Percentiles rank a stretch among this genome's conserved stretches.
These are phyloP conservation scores for Aspergillus sojae DNA, from an alignment of 2,329 filamentous ascomycete species.

Conservation along the genomic window DNA sequence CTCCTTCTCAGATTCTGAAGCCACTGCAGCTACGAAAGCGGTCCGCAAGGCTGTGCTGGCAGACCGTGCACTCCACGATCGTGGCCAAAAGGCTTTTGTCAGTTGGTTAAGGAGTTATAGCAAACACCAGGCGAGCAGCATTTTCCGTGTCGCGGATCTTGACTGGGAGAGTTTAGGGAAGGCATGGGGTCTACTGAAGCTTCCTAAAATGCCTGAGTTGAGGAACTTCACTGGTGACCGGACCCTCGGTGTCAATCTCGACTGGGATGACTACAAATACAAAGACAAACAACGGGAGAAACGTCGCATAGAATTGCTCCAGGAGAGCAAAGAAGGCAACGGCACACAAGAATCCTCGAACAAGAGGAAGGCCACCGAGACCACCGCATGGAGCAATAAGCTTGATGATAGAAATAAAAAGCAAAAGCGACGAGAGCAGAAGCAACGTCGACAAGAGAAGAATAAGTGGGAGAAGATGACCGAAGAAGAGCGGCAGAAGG, in stretches of 20 bases:
- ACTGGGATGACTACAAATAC: conserved; percentile 71
- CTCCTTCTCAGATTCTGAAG: conserved; percentile 63
- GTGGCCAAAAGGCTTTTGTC: conserved; percentile 88
- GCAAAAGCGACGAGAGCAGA: conserved; percentile 65
- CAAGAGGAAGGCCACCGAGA: conserved; percentile 63
- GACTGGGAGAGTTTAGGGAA: conserved; percentile 81
- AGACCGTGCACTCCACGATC: conserved; percentile 76
- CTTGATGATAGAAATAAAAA: conserved; percentile 67
- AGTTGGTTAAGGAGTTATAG: conserved; percentile 90
- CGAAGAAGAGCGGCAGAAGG: conserved; percentile 67
- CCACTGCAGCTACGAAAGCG: conserved; percentile 55
- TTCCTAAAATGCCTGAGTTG: conserved; percentile 93
- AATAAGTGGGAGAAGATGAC: conserved; percentile 67
- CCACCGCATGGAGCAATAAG: conserved; percentile 72
- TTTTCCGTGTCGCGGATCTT: conserved; percentile 80
- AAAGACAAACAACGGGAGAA: conserved; percentile 72
- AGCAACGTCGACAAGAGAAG: conserved; percentile 64
- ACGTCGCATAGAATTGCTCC: conserved; percentile 60
- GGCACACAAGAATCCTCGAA: conserved; percentile 38
- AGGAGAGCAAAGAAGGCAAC: conserved; percentile 47
- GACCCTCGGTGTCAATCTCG: conserved; percentile 56
- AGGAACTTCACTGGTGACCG: conserved; percentile 72
- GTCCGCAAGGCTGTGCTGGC: conserved; percentile 61
- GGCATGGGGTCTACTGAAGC: conserved; percentile 81
- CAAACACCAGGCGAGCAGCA: conserved; percentile 87